Evolutionary conservation across 192 early-diverging fungal species (phyloP).

Genomic region (Thoreauomyces humboldtii): DNA sequence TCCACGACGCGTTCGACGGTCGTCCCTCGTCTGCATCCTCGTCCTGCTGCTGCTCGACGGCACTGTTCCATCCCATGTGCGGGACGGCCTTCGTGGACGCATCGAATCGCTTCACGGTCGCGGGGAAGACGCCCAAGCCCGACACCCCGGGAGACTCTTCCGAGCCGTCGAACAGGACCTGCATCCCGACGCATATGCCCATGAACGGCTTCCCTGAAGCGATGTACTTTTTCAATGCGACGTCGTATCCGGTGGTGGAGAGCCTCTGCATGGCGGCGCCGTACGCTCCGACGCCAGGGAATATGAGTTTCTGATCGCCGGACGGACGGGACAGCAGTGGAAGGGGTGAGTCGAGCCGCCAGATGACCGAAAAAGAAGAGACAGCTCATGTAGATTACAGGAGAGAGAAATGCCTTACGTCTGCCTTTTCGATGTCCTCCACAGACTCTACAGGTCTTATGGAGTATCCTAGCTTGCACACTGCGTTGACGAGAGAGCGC

Average conservation of each 20-base stretch:
- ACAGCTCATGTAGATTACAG: background rate
- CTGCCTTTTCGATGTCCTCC: conserved; percentile 84
- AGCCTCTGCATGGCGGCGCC: conserved; percentile 86
- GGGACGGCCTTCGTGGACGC: conserved; percentile 79
- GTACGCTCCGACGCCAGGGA: conserved; percentile 98
- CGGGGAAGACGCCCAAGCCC: conserved; percentile 84
- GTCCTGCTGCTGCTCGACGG: conserved; percentile 27
- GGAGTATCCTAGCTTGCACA: conserved; percentile 82
- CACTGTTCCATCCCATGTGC: conserved; percentile 97
- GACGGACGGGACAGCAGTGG: no score
- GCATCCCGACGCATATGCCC: conserved; percentile 99
- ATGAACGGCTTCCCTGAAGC: conserved; percentile 86
- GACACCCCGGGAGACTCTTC: conserved; percentile 79
- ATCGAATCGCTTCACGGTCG: conserved; percentile 67
- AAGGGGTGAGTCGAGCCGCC: background rate
- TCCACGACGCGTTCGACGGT: background rate
- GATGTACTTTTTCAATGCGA: conserved; percentile 82
- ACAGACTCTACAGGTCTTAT: conserved; percentile 73
- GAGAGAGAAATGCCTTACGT: conserved; percentile 52
- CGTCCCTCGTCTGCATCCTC: background rate
- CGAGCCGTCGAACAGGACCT: conserved; percentile 85
- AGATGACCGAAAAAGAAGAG: background rate
- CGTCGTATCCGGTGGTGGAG: conserved; percentile 67
- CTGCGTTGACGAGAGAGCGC: conserved; percentile 92
- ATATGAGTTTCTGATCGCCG: conserved; percentile 93